Base-by-base conservation (phyloP, 164 flowering plant genomes). In the Amborella trichopoda region DNA sequence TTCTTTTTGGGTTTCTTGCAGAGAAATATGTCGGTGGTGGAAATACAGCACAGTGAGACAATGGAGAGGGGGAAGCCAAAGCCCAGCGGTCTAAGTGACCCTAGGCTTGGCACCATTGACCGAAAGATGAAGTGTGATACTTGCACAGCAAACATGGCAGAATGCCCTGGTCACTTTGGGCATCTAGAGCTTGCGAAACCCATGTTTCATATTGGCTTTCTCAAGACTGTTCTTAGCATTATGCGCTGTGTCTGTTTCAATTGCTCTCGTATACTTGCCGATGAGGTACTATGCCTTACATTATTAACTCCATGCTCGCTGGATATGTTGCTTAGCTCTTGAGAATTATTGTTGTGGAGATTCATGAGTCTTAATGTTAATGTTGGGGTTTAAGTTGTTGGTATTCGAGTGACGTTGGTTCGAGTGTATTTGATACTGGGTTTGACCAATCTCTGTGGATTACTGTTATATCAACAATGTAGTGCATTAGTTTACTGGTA, bases 11-110 rank as follows among this genome's bases (percentile, higher is more conserved):
- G 46, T 40, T 25, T 18, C 55, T 17, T 64, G 68, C 88, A 91
- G 98, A 72, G 99, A 66, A 96, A 88, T 79, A 93, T 88, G 99
- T 88, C 99, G 0, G 99, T 88, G 19, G 80, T 85, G 42, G 94
- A 88, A 56, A 73, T 93, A 30, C 91, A 84, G 76, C 91, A 82
- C 52, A 48, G 96, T 39, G 96, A 93, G 72, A 93, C 96, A 13
- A 93, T 80, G 24, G 94, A 88, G 72, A 69, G 85, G 40, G 99
- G 99, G 12, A 93, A 88, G 66, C 99, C 99, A 34, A 93, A 93
- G 77, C 58, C 62, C 0, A 86, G 64, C 0, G 99, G 99, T 0
- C 50, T 93, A 28, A 88, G 99, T 21, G 99, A 93, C 44, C 78
- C 86, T 2, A 59, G 95, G 19, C 77, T 93, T 0, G 99, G 99